Evolutionary conservation across 768 basidiomycete genomes (phyloP).

Genomic region (Lactarius indigo): DNA sequence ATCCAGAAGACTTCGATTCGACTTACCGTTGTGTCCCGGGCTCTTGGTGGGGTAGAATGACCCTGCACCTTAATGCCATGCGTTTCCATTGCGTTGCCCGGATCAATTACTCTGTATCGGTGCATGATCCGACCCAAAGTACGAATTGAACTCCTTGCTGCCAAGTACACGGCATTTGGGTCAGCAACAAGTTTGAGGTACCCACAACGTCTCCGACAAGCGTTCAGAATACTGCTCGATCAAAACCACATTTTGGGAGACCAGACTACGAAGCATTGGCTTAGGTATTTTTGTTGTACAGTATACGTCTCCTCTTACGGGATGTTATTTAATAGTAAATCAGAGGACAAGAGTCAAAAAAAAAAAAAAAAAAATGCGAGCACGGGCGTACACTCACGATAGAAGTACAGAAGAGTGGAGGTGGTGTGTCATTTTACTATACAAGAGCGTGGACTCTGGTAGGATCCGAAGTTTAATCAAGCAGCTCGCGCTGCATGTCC

Average conservation of each 20-base stretch:
- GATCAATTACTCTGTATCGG: neutral
- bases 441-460: neutral
- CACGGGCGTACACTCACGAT: slow-evolving; percentile 1
- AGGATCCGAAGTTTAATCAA: slow-evolving; percentile 37
- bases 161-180: neutral
- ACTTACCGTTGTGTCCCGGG: neutral
- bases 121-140: neutral
- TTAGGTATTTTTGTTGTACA: neutral
- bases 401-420: slow-evolving; percentile 20
- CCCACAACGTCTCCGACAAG: neutral
- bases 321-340: neutral
- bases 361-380: slow-evolving; percentile 3
- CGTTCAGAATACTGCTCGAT: neutral
- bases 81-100: neutral
- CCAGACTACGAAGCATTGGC: neutral
- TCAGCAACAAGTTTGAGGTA: neutral
- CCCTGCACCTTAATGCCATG: neutral
- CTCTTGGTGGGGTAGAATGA: neutral
- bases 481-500: slow-evolving; percentile 71
- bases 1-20: neutral
- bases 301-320: neutral
- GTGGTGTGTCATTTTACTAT: slow-evolving; percentile 15
- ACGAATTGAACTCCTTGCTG: neutral
- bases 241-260: neutral
- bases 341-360: neutral